phyloP scores from a whole-genome alignment of 495 filamentous ascomycete species.

The Neurospora pannonica region DNA sequence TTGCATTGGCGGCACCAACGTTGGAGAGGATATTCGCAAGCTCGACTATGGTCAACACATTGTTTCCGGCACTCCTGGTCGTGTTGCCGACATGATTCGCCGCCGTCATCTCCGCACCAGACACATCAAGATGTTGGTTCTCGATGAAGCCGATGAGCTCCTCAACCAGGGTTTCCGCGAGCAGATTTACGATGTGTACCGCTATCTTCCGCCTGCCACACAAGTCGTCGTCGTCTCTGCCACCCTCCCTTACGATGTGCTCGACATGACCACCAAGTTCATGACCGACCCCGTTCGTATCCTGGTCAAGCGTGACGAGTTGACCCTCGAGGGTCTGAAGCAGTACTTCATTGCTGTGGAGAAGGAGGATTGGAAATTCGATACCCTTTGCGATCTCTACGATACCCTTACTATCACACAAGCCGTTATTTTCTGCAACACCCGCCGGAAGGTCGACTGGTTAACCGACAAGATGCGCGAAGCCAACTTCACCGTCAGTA shows the following conservation, averaged over 20 bases:
- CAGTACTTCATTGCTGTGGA: constrained; percentile 99
- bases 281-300: constrained; percentile 99
- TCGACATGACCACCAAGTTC: constrained; percentile 99
- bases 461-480: constrained; percentile 97
- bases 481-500: constrained; percentile 96
- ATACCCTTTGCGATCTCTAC: constrained; percentile 97
- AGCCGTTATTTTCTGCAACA: constrained; percentile 99
- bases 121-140: constrained; percentile 98
- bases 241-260: constrained; percentile 96
- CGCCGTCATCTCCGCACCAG: constrained; percentile 88
- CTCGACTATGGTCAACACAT: constrained; percentile 94
- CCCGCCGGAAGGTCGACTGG: constrained; percentile 99
- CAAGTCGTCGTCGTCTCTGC: constrained; percentile 96
- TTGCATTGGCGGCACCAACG: constrained; percentile 96
- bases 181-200: constrained; percentile 99
- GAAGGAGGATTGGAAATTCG: constrained; percentile 99
- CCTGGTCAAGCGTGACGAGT: constrained; percentile 97
- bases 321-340: constrained; percentile 98
- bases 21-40: constrained; percentile 94
- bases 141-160: constrained; percentile 98
- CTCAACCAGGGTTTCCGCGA: constrained; percentile 95
- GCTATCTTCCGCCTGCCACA: constrained; percentile 90
- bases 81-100: constrained; percentile 98
- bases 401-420: constrained; percentile 99
- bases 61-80: constrained; percentile 92